Base-by-base conservation (phyloP, 2,329 filamentous ascomycete genomes). In the Sporothrix variecibatus region DNA sequence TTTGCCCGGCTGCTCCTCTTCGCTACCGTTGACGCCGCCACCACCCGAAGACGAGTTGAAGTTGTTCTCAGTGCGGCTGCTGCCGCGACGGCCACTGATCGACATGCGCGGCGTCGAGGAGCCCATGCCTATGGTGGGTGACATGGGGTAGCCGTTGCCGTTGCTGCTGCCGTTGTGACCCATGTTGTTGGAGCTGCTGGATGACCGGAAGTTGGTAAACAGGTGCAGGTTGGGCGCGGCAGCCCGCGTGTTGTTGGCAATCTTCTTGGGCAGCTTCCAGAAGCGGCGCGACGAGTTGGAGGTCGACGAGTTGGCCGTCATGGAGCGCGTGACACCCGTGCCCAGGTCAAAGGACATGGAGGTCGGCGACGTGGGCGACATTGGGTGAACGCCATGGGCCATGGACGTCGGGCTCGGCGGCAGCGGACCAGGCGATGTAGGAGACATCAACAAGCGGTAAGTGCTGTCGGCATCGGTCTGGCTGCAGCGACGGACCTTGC, bases 401-500 rank as follows among this genome's bases (percentile, higher is more conserved):
- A 9, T 15, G 9, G 43, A 7, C 8, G 49, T 58, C 9, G 71
- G 60, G 20, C 62, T 69, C 26, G 71, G 64, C 5, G 73, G 69
- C 26, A 40, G 34, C 5, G 3, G 20, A 12, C 34, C 20, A 31
- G 68, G 15, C 20, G 56, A 20, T 38, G 43, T 38, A 1, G 68
- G 40, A 40, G 75, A 34, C 46, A 74, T 68, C 53, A 76, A 65
- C n/a, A 76, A n/a, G 3, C 76, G 77, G 43, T 72, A 73, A 3
- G 75, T 69, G 62, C 79, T 79, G 34, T 75, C 76, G 28, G 70
- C 75, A 7, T 77, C 74, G 15, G 72, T 71, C 17, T 73, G 70
- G 60, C 72, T 76, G 28, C 77, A 81, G n/a, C 86, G 87, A 67
- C 83, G 84, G 53, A 88, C 79, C 77, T 88, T 89, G 71, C 83